Conservation (phyloP, 2,329 filamentous ascomycete genomes). For the Aureobasidium sp. region DNA sequence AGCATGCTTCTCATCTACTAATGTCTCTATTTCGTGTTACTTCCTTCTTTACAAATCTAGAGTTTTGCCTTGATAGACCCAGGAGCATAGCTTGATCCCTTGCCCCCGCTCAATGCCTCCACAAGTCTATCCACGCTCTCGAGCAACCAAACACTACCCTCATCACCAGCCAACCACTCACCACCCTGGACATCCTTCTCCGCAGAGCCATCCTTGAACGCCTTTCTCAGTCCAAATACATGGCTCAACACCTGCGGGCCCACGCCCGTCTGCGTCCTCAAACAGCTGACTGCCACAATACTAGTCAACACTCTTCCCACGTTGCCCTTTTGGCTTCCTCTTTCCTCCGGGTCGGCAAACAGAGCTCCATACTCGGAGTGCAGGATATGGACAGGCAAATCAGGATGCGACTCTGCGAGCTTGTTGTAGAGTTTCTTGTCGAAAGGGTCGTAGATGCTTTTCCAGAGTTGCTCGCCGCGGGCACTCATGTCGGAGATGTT, state of each 20-base stretch:
- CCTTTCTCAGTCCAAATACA: conserved; percentile 72
- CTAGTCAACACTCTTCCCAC: conserved; percentile 66
- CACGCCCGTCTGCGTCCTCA: conserved; percentile 72
- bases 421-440: conserved; percentile 62
- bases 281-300: conserved; percentile 63
- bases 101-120: conserved; percentile 37
- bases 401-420: conserved; percentile 68
- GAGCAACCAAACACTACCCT: conserved; percentile 57
- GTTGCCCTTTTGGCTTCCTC: conserved; percentile 30
- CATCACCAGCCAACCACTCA: conserved; percentile 56
- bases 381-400: conserved; percentile 73
- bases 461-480: conserved; percentile 62
- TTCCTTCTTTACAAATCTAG: conserved; percentile 14
- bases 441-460: conserved; percentile 68
- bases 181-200: conserved; percentile 49
- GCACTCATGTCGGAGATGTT: conserved; percentile 43
- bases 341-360: conserved; percentile 56
- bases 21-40: too few relatives aligned
- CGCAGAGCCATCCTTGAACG: conserved; percentile 56
- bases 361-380: conserved; percentile 65
- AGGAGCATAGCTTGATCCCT: conserved; percentile 50
- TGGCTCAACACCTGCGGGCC: conserved; percentile 76
- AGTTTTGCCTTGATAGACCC: conserved; percentile 38
- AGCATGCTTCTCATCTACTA: neutral
- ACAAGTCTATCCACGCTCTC: conserved; percentile 55